Conservation (phyloP, 2,329 filamentous ascomycete species). For the Pseudocercospora vitis region DNA sequence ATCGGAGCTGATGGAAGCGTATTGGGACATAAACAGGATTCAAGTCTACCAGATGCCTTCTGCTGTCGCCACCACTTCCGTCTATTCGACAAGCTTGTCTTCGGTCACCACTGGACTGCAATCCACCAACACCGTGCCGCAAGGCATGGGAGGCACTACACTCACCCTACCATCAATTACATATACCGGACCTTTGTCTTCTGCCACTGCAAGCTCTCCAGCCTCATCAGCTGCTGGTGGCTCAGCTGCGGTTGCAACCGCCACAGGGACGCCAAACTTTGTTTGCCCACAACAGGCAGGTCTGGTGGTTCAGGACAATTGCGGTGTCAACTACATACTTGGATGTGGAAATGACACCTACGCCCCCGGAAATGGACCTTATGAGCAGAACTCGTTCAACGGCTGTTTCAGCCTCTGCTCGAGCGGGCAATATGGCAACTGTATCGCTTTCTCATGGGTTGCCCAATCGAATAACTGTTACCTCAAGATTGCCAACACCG, state of each 20-base stretch:
- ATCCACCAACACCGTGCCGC: constrained; percentile 28
- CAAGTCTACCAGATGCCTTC: constrained; percentile 41
- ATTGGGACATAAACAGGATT: constrained; percentile 45
- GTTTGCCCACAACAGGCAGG: background rate
- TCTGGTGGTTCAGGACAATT: constrained; percentile 10
- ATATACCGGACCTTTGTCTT: constrained; percentile 35
- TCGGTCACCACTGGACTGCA: constrained; percentile 22
- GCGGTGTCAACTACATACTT: constrained; percentile 10
- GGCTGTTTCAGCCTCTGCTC: constrained; percentile 2
- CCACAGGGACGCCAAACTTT: background rate
- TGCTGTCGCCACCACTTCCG: constrained; percentile 23
- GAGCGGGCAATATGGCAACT: background rate
- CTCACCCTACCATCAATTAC: constrained; percentile 21
- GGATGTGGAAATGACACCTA: background rate
- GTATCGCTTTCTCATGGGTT: constrained; percentile 2
- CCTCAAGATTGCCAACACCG: constrained; percentile 4
- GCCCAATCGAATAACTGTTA: background rate
- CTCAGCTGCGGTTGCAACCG: background rate
- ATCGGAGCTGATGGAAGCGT: constrained; percentile 37
- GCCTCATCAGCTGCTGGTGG: constrained; percentile 9
- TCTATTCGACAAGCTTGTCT: constrained; percentile 32
- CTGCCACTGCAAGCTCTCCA: constrained; percentile 18
- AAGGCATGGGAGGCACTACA: constrained; percentile 33
- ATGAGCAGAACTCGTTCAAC: background rate
- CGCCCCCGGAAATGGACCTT: background rate